Evolutionary conservation across 208 protist genomes (phyloP), one percentile per base, ranked within the genome.

Genomic region (Acanthamoeba healyi): DNA sequence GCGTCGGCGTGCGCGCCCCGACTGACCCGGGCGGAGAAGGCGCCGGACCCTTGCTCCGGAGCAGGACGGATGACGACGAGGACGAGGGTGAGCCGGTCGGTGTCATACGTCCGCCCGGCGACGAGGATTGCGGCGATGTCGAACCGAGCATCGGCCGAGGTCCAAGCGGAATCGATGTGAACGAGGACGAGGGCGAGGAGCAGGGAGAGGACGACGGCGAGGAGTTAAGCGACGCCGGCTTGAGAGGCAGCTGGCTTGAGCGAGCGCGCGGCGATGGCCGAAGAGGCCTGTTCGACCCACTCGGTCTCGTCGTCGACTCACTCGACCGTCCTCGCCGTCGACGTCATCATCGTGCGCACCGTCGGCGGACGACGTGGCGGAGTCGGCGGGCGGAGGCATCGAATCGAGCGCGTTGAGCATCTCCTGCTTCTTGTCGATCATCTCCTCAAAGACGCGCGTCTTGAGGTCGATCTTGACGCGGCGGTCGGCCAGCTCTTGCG

Each of bases 381-480:
- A 14, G 1, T 14, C 0, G n/a, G 9, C 61, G 61, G 61, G 0
- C n/a, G 61, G 24, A 12, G 24, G n/a, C 14, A 70, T 22, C n/a
- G n/a, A 36, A 24, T 70, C 61, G 61, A 70, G 61, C 19, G 61
- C 61, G 29, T 36, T 10, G 61, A 70, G 61, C 61, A 70, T 70
- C 29, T 70, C 61, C 61, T 70, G 24, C 61, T 70, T 70, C 61
- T 70, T 70, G 1, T 70, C 61, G 29, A 70, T 10, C 61, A 70
- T 70, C 61, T 70, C 61, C 61, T 70, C 61, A 24, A 70, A 70
- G 61, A 70, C 29, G 4, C 61, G 61, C 14, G 61, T 70, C 61
- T 70, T 70, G n/a, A 70, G 61, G 29, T 70, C 61, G 29, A 70
- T 70, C 61, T 70, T 70, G 61, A 9, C 61, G 14, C 61, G 61